Evolutionary conservation across 306 rosid genomes (phyloP).

Genomic region (Glycine soja): DNA sequence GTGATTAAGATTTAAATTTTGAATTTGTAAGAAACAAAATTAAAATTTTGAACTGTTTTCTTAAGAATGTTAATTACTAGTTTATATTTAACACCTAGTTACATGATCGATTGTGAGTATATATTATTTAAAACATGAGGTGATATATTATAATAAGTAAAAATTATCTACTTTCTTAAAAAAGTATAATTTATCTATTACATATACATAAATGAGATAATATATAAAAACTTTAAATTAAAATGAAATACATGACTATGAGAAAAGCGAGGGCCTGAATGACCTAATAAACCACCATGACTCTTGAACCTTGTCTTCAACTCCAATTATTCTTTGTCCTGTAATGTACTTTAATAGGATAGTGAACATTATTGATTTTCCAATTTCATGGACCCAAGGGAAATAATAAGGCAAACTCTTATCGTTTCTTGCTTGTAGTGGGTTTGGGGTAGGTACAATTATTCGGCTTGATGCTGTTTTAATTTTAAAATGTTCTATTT

Average conservation of each 20-base stretch:
- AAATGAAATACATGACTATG: no score
- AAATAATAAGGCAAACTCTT: not conserved
- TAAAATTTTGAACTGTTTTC: not conserved
- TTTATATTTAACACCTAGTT: not conserved
- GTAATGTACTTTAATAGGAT: not conserved
- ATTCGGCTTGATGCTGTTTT: not conserved
- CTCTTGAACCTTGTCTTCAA: not conserved
- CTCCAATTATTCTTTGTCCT: conserved; percentile 10
- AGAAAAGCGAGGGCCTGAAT: not conserved
- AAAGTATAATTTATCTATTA: not conserved
- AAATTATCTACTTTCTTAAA: no score
- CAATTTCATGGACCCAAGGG: conserved; percentile 14
- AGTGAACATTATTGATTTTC: not conserved
- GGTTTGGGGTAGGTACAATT: not conserved
- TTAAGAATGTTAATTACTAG: not conserved
- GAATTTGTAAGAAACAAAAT: no score
- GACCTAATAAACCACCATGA: conserved; percentile 16
- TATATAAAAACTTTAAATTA: not conserved
- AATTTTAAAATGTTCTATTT: not conserved
- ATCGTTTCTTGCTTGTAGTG: not conserved
- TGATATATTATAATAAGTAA: not conserved
- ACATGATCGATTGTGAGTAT: not conserved
- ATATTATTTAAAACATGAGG: not conserved
- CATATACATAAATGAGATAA: no score
- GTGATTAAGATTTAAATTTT: no score